A percentile compares a stretch with the other conserved stretches of the same genome.
Evolutionary conservation across 192 early-diverging fungal genomes (phyloP).

Genomic region (Gonapodya sp.): DNA sequence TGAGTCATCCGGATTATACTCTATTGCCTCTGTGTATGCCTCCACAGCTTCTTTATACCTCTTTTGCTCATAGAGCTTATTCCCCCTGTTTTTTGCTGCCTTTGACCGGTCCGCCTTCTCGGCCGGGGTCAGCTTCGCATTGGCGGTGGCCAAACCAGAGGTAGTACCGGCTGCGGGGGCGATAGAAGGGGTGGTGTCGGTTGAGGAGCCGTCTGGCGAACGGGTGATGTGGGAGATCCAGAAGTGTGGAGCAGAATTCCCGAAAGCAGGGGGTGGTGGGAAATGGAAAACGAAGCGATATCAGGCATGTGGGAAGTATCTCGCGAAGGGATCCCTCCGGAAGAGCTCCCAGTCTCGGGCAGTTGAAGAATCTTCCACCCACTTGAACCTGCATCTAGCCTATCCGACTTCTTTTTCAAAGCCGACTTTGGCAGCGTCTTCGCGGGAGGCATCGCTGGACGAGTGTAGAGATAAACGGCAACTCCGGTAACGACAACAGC

Average conservation of each 20-base stretch:
- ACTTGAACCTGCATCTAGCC: background rate
- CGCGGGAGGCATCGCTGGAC: background rate
- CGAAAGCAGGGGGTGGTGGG: background rate
- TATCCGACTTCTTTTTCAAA: background rate
- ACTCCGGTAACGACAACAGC: background rate
- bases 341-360: background rate
- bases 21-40: conserved; percentile 82
- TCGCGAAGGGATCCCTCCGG: too few species aligned
- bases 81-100: conserved; percentile 75
- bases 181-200: background rate
- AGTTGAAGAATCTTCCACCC: background rate
- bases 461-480: background rate
- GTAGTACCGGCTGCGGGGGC: background rate
- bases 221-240: too few species aligned
- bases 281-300: background rate
- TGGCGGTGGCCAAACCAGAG: background rate
- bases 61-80: conserved; percentile 71
- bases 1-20: conserved; percentile 50
- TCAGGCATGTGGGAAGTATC: too few species aligned
- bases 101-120: conserved; percentile 54
- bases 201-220: background rate
- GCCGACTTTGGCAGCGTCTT: background rate
- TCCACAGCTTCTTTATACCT: conserved; percentile 78
- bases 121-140: conserved; percentile 12
- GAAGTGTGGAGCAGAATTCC: too few species aligned